These are phyloP conservation scores for Cyphellophora europaea DNA, from an alignment of 2,329 filamentous ascomycete species.

Conservation along the genomic window DNA sequence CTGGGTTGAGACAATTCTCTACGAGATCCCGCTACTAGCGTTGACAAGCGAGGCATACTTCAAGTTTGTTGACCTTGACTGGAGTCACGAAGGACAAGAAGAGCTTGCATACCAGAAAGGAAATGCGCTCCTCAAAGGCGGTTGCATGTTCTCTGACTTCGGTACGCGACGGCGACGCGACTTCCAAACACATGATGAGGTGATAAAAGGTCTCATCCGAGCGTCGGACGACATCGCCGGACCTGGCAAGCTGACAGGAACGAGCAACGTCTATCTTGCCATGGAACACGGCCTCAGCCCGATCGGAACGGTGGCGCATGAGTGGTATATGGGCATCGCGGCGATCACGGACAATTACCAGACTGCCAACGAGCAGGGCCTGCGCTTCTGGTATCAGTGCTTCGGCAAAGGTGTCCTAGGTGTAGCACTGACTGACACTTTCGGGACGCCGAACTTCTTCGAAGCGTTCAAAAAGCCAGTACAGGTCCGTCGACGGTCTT, in stretches of 20 bases:
- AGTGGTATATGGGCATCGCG: slow-evolving; percentile 99
- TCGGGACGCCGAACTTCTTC: slow-evolving; percentile 84
- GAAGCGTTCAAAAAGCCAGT: slow-evolving; percentile 68
- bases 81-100: slow-evolving; percentile 79
- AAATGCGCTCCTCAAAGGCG: slow-evolving; percentile 63
- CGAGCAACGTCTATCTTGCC: slow-evolving; percentile 93
- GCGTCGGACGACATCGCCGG: slow-evolving; percentile 63
- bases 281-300: slow-evolving; percentile 83
- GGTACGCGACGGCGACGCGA: slow-evolving; percentile 81
- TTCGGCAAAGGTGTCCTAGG: slow-evolving; percentile 79
- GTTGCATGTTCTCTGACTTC: slow-evolving; percentile 89
- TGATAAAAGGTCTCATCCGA: slow-evolving; percentile 74
- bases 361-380: slow-evolving; percentile 70
- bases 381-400: slow-evolving; percentile 82
- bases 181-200: slow-evolving; percentile 88
- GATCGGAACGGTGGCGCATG: slow-evolving; percentile 85
- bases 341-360: slow-evolving; percentile 82
- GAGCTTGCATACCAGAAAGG: slow-evolving; percentile 79
- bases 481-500: slow-evolving; percentile 35
- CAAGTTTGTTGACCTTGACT: slow-evolving; percentile 88
- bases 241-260: slow-evolving; percentile 66
- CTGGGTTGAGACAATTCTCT: slow-evolving; percentile 94
- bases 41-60: slow-evolving; percentile 95
- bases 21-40: slow-evolving; percentile 90
- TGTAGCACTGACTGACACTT: slow-evolving; percentile 92